These are phyloP conservation scores for Alternaria infectoria DNA, from an alignment of 2,329 filamentous ascomycete genomes.

Conservation along the genomic window DNA sequence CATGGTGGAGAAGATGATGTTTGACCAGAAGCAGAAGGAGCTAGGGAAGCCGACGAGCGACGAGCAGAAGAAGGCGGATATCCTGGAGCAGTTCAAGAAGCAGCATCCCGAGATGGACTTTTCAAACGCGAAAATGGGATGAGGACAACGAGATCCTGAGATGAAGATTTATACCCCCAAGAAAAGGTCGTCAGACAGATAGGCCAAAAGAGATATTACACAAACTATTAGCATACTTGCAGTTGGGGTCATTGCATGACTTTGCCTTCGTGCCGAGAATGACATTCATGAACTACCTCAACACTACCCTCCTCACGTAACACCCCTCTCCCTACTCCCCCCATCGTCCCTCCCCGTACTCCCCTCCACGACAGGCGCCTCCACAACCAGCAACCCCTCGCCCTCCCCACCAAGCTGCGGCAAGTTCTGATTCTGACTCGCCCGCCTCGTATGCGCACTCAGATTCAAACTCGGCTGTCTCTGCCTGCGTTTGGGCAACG, in stretches of 20 bases:
- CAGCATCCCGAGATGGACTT: constrained; percentile 78
- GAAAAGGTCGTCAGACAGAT: neutral
- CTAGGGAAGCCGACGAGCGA: constrained; percentile 86
- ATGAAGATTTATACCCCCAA: neutral
- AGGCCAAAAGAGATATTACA: neutral
- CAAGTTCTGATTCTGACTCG: constrained; percentile 4
- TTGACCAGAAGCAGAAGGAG: constrained; percentile 96
- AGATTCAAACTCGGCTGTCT: constrained; percentile 39
- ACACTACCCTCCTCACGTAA: neutral
- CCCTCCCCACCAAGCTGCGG: constrained; percentile 5
- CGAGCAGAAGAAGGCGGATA: constrained; percentile 92
- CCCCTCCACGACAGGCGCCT: constrained; percentile 29
- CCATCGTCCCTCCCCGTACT: neutral
- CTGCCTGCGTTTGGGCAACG: constrained; percentile 57
- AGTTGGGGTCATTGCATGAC: neutral
- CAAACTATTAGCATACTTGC: neutral
- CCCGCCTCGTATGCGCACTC: constrained; percentile 9
- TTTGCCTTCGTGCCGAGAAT: neutral
- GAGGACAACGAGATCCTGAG: constrained; percentile 5
- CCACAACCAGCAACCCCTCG: constrained; percentile 38
- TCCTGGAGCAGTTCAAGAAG: constrained; percentile 86
- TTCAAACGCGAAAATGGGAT: constrained; percentile 66
- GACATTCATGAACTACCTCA: neutral
- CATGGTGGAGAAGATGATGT: constrained; percentile 99
- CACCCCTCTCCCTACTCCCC: neutral